These are phyloP conservation scores for Cephaloascus albidus DNA, from an alignment of 805 yeast species.

Conservation along the genomic window DNA sequence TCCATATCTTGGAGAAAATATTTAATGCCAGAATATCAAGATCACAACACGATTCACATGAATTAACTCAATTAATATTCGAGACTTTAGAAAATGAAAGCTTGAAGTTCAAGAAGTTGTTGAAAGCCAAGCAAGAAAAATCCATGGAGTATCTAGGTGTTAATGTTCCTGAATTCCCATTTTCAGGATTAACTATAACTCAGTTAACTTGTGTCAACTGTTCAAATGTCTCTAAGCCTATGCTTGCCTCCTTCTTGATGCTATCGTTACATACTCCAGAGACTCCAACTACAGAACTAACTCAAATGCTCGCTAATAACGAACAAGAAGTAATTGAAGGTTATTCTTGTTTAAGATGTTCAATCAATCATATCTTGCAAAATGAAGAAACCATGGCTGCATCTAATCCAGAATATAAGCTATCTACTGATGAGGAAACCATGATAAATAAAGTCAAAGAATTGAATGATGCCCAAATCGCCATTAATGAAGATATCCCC, in stretches of 20 bases:
- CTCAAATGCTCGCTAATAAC: conserved; percentile 43
- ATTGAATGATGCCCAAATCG: conserved; percentile 23
- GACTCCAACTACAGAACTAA: conserved; percentile 31
- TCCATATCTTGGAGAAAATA: conserved; percentile 62
- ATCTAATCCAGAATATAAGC: conserved; percentile 5
- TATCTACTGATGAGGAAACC: conserved; percentile 14
- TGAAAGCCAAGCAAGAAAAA: conserved; percentile 4
- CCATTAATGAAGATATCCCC: conserved; percentile 61
- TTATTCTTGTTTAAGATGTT: conserved; percentile 73
- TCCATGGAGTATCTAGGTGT: conserved; percentile 4
- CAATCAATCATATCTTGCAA: conserved; percentile 32
- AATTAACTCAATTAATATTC: conserved; percentile 69
- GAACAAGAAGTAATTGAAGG: conserved; percentile 66
- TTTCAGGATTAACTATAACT: conserved; percentile 56
- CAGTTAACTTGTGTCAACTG: conserved; percentile 68
- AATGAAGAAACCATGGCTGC: conserved; percentile 10
- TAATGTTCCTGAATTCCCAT: conserved; percentile 59
- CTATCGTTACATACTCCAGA: conserved; percentile 72
- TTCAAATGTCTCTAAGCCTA: conserved; percentile 47
- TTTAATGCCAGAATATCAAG: conserved; percentile 68
- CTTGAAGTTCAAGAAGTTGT: conserved; percentile 25
- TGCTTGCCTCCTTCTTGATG: conserved; percentile 54
- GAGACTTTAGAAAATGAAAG: conserved; percentile 72
- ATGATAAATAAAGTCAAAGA: conserved; percentile 23
- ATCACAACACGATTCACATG: conserved; percentile 94